Conservation (phyloP, 306 rosid species). For the Acmispon strigosus region DNA sequence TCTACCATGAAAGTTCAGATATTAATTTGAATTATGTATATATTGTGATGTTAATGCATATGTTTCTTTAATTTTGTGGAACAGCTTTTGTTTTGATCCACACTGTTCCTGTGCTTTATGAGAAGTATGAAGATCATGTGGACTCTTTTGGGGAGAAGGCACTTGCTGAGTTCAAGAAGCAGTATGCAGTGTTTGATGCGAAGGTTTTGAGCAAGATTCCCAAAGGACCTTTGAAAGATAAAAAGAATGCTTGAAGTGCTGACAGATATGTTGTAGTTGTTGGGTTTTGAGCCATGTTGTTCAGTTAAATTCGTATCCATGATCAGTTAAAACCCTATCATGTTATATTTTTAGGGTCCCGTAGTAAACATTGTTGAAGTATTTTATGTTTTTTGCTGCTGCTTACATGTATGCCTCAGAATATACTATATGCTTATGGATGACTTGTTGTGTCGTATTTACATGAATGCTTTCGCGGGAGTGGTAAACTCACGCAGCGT, state of each 20-base stretch:
- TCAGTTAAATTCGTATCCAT: slow-evolving; percentile 20
- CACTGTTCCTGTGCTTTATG: slow-evolving; percentile 81
- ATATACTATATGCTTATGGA: slow-evolving; percentile 20
- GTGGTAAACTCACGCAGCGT: background rate
- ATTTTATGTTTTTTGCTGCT: background rate
- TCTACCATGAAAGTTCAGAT: background rate
- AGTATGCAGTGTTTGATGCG: slow-evolving; percentile 74
- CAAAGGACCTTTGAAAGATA: slow-evolving; percentile 57
- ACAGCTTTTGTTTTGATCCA: slow-evolving; percentile 78
- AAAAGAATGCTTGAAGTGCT: slow-evolving; percentile 48
- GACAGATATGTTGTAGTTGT: slow-evolving; percentile 16
- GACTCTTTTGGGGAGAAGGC: slow-evolving; percentile 86
- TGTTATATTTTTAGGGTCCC: slow-evolving; percentile 5
- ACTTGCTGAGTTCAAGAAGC: slow-evolving; percentile 61
- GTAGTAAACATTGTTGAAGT: slow-evolving; percentile 30
- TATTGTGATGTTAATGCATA: background rate
- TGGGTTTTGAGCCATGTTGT: slow-evolving; percentile 13
- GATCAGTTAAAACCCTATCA: slow-evolving; percentile 28
- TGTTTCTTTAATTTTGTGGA: slow-evolving; percentile 5
- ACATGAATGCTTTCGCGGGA: background rate
- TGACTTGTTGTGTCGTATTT: slow-evolving; percentile 23
- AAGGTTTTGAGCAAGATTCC: slow-evolving; percentile 89
- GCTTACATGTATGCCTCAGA: slow-evolving; percentile 10
- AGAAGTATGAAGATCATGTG: slow-evolving; percentile 70
- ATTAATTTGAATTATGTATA: background rate